A percentile compares a stretch with the other conserved stretches of the same genome.
These are phyloP conservation scores for Mycena belliarum DNA, from an alignment of 768 basidiomycete genomes.

Conservation along the genomic window DNA sequence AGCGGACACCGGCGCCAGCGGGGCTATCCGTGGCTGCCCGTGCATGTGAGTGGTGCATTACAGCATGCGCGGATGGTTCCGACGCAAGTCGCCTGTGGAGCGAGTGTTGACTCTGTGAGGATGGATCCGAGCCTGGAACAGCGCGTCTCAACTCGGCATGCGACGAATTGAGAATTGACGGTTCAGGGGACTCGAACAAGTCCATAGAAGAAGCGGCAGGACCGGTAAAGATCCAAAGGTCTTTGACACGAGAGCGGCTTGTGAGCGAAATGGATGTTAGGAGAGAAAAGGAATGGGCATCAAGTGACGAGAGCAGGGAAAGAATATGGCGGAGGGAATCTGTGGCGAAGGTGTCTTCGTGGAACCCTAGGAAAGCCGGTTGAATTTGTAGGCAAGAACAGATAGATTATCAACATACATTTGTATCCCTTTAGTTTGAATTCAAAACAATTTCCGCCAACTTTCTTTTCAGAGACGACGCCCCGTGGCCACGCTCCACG, in stretches of 20 bases:
- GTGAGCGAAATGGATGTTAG: conserved; percentile 71
- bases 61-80: conserved; percentile 28
- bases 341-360: conserved; percentile 71
- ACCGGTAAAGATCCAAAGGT: conserved; percentile 77
- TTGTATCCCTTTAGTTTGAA: conserved; percentile 83
- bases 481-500: conserved; percentile 79
- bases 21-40: conserved; percentile 37
- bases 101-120: conserved; percentile 15
- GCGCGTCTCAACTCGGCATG: conserved; percentile 26
- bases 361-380: conserved; percentile 55
- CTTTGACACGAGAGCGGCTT: conserved; percentile 71
- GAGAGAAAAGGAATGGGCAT: conserved; percentile 66
- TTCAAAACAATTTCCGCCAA: conserved; percentile 70
- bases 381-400: conserved; percentile 20
- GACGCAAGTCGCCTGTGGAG: conserved; percentile 41
- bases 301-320: conserved; percentile 63
- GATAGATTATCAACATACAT: conserved; percentile 46
- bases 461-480: conserved; percentile 75
- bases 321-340: conserved; percentile 77
- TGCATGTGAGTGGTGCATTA: conserved; percentile 29
- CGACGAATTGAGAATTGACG: conserved; percentile 28
- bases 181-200: conserved; percentile 34
- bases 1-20: conserved; percentile 11
- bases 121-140: conserved; percentile 19
- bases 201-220: conserved; percentile 38